Percentiles rank a stretch among this genome's conserved stretches.
Conservation (phyloP, 2,329 filamentous ascomycete species). For the Xylariaceae sp. region DNA sequence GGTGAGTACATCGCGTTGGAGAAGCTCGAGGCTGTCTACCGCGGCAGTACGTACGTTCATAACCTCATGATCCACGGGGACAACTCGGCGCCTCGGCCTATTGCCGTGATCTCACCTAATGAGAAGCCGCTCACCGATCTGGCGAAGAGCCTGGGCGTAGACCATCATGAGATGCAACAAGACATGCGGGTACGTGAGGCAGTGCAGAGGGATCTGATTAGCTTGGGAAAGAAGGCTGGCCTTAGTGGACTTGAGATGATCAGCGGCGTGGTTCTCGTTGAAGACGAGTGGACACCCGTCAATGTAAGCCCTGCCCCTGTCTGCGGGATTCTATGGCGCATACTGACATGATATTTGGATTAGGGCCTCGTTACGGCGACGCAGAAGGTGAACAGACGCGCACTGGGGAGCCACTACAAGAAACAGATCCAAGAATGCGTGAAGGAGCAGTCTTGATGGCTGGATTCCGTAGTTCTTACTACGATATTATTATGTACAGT, state of each 20-base stretch:
- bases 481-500: not conserved
- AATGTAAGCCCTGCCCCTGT: slow-evolving; percentile 56
- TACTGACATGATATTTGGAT: slow-evolving; percentile 5
- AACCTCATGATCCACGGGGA: slow-evolving; percentile 89
- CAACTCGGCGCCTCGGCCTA: slow-evolving; percentile 66
- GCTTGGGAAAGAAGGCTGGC: slow-evolving; percentile 60
- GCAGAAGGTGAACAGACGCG: slow-evolving; percentile 55
- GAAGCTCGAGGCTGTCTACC: slow-evolving; percentile 90
- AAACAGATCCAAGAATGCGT: slow-evolving; percentile 47
- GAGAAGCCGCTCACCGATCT: slow-evolving; percentile 59
- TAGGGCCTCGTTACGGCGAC: slow-evolving; percentile 60
- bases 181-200: slow-evolving; percentile 59
- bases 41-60: slow-evolving; percentile 69
- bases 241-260: slow-evolving; percentile 70
- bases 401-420: slow-evolving; percentile 47
- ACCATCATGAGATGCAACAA: slow-evolving; percentile 63
- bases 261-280: slow-evolving; percentile 69
- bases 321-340: not conserved
- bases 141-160: slow-evolving; percentile 58
- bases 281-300: slow-evolving; percentile 83
- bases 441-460: slow-evolving; percentile 21
- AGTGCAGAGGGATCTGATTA: slow-evolving; percentile 63
- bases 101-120: slow-evolving; percentile 73
- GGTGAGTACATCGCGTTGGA: slow-evolving; percentile 97
- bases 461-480: not conserved